Base-by-base conservation (phyloP, 306 rosid genomes). In the Sicyos baderoa region DNA sequence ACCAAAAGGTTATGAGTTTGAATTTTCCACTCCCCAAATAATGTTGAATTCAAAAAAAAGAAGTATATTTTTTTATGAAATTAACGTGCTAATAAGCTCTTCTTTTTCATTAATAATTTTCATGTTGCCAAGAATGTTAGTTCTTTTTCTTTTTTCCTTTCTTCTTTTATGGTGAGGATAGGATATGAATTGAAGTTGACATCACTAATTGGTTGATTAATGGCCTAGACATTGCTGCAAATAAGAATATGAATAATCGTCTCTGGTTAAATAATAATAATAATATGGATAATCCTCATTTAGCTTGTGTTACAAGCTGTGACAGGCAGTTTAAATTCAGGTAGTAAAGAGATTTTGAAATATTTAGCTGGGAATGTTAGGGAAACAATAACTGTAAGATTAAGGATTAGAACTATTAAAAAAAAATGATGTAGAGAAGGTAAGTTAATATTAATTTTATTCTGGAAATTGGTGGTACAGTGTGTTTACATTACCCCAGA, bases 281-380 rank as follows among this genome's bases (percentile, higher is more conserved):
- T 8, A 42, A 9, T 37, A 9, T 42, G 47, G 47, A 42, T 42
- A 42, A 42, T 37, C 44, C 44, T 42, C 48, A 37, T 10, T 17
- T 15, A 58, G 19, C 29, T 58, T 6, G 18, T 58, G 64, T 25
- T 13, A 56, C 14, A 13, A 56, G 25, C 62, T 11, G 40, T 56
- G 62, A 4, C 0, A 5, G n/a, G 23, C 0, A 37, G 45, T 62
- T 37, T n/a, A 0, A 29, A 15, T 35, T 19, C 21, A 62, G 47
- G 21, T 60, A 18, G 47, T 60, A 60, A 14, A 63, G 53, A 44
- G 69, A 35, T 4, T 8, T 42, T 61, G 68, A 61, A 61, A 37
- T 32, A 37, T 61, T 61, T 61, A 35, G 21, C 9, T 0, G 50
- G 50, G 50, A 35, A 32, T 17, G 12, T 1, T 0, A 14, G 14